Evolutionary conservation across 495 filamentous ascomycete species (phyloP).

Genomic region (Xylaria nigripes): DNA sequence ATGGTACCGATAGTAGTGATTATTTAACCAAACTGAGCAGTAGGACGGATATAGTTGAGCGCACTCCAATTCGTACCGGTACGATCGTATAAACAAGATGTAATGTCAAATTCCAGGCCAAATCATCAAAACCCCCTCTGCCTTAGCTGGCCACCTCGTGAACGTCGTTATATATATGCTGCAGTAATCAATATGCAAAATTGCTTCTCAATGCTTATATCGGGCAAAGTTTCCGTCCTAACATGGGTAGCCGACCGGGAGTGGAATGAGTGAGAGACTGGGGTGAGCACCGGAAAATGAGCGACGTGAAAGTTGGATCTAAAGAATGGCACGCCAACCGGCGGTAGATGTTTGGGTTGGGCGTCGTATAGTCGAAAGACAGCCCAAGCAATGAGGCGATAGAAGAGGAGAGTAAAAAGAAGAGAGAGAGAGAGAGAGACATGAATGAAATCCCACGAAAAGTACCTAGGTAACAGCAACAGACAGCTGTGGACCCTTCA

Average conservation of each 20-base stretch:
- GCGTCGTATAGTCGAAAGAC: slow-evolving; percentile 24
- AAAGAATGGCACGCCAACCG: slow-evolving; percentile 45
- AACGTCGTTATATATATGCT: slow-evolving; percentile 7
- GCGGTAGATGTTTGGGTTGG: slow-evolving; percentile 34
- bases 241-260: slow-evolving; percentile 7
- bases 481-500: not conserved
- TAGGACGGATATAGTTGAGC: not conserved
- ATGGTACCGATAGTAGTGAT: not conserved
- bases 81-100: not conserved
- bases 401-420: slow-evolving; percentile 28
- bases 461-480: slow-evolving; percentile 8
- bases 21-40: not conserved
- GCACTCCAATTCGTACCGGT: not conserved
- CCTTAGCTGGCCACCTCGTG: slow-evolving; percentile 4
- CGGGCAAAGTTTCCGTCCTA: not conserved
- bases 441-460: slow-evolving; percentile 21
- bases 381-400: slow-evolving; percentile 17
- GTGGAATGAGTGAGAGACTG: slow-evolving; percentile 23
- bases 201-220: slow-evolving; percentile 8
- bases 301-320: slow-evolving; percentile 27
- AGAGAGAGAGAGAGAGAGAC: slow-evolving; percentile 29
- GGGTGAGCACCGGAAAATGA: slow-evolving; percentile 22
- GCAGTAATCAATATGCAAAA: slow-evolving; percentile 12
- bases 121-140: not conserved
- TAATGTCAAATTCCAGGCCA: not conserved